Evolutionary conservation across 768 basidiomycete genomes (phyloP).

Genomic region (Russula sp.): DNA sequence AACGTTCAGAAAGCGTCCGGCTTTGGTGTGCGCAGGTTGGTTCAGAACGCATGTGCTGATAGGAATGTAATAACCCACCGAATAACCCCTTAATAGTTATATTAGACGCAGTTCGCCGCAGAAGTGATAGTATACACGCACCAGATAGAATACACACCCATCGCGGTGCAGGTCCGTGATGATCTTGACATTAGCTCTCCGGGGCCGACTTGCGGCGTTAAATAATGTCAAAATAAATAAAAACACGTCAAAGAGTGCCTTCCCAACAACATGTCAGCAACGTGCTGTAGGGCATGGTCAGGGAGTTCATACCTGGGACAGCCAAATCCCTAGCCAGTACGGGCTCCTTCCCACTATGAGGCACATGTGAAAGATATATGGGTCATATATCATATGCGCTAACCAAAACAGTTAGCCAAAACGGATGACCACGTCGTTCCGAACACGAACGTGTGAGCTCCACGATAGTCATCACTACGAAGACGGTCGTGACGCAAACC

Average conservation of each 20-base stretch:
- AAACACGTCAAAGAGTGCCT: slow-evolving; percentile 34
- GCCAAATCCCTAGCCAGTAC: slow-evolving; percentile 27
- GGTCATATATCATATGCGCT: slow-evolving; percentile 4
- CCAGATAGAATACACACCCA: slow-evolving; percentile 33
- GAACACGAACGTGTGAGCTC: slow-evolving; percentile 9
- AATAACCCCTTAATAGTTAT: slow-evolving; percentile 3
- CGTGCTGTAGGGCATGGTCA: neutral
- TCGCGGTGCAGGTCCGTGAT: slow-evolving; percentile 31
- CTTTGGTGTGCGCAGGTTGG: neutral
- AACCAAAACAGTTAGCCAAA: neutral
- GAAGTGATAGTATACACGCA: slow-evolving; percentile 17
- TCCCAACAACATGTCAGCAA: neutral
- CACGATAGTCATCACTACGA: neutral
- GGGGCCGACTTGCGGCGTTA: slow-evolving; percentile 34
- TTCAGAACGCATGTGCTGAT: neutral
- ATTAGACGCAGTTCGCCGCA: neutral
- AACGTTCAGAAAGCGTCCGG: slow-evolving; percentile 15
- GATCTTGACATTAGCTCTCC: slow-evolving; percentile 28
- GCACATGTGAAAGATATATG: slow-evolving; percentile 14
- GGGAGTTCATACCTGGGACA: slow-evolving; percentile 29
- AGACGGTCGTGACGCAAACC: slow-evolving; percentile 7
- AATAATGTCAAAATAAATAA: slow-evolving; percentile 31
- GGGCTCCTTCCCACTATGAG: slow-evolving; percentile 2
- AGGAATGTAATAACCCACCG: neutral
- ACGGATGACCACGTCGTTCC: neutral